Base-by-base conservation (phyloP, 192 early-diverging fungal genomes). In the Chytriomyces sp. region DNA sequence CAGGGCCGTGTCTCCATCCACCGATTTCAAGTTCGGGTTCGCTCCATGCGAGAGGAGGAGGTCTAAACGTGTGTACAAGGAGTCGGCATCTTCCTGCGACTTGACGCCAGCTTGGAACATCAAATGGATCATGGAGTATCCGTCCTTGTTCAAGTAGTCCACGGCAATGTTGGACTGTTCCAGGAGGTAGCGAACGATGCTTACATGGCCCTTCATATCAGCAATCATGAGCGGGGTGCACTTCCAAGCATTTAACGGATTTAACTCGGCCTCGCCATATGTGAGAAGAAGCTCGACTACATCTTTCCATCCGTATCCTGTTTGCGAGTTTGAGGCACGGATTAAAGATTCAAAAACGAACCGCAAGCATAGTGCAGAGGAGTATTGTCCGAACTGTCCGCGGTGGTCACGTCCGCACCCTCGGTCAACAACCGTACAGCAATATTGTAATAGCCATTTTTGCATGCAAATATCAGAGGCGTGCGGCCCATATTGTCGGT, bases 301-400 rank as follows among this genome's bases (percentile, higher is more conserved):
- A 3, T 60, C 55, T 3, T 68, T 26, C 70, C 78, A 79, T 22
- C 86, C 86, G 66, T 74, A 84, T 17, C 78, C 84, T 57, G 76
- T 58, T 22, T 31, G 22, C 4, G n/a, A 66, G 55, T 22, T 49
- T 14, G 1, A 14, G 3, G 44, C 22, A 49, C 14, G 44, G n/a
- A 0, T 14, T 22, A 22, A 49, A 2, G 22, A 49, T 2, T 2
- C 44, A 62, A 40, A 33, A 3, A 19, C 64, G 19, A 28, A 75
- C 73, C 78, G 39, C 74, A 74, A 3, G 84, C 85, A 58, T 84
- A 84, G 67, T 87, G 85, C 38, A 84, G 31, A n/a, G 83, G 65
- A 0, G 65, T 59, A 59, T 86, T 88, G 14, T 75, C 70, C 33
- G 76, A 78, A 4, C 78, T 77, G 75, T 88, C 86, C 34, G 25